Percentiles rank a stretch among this genome's conserved stretches.
phyloP scores from a whole-genome alignment of 1,139 yeast species.

The Diutina catenulata region DNA sequence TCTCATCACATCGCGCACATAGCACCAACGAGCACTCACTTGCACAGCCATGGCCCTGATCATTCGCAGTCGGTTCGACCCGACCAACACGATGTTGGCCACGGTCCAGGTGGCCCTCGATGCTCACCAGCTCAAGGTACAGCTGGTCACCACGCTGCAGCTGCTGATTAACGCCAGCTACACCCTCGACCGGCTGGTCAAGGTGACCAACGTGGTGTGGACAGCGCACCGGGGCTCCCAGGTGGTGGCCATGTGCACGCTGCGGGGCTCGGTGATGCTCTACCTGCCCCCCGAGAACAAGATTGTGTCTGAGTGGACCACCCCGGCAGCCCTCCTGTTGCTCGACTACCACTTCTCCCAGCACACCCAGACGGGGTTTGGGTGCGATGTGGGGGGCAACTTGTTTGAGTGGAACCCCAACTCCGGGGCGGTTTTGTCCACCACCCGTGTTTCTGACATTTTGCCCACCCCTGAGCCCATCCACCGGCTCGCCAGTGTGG shows the following conservation, averaged over 20 bases:
- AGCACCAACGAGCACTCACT: not conserved
- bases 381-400: conserved; percentile 51
- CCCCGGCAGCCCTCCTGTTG: conserved; percentile 41
- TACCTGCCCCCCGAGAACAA: conserved; percentile 60
- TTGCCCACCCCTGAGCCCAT: conserved; percentile 22
- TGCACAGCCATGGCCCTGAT: not conserved
- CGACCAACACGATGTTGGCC: conserved; percentile 49
- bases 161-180: conserved; percentile 28
- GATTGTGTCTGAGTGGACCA: conserved; percentile 37
- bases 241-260: conserved; percentile 52
- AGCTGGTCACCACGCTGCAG: conserved; percentile 31
- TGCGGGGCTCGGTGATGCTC: conserved; percentile 50
- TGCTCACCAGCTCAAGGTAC: conserved; percentile 60
- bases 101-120: conserved; percentile 63
- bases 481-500: conserved; percentile 16
- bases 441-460: conserved; percentile 29
- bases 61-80: conserved; percentile 27
- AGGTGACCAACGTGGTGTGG: conserved; percentile 51
- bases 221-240: conserved; percentile 22
- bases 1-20: not conserved
- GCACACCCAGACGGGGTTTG: conserved; percentile 40
- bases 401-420: conserved; percentile 54
- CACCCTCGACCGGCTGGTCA: conserved; percentile 43
- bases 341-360: conserved; percentile 38
- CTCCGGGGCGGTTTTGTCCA: conserved; percentile 27